These are phyloP conservation scores for Chenopodium formosanum DNA, from an alignment of 148 eudicot species.

Conservation along the genomic window DNA sequence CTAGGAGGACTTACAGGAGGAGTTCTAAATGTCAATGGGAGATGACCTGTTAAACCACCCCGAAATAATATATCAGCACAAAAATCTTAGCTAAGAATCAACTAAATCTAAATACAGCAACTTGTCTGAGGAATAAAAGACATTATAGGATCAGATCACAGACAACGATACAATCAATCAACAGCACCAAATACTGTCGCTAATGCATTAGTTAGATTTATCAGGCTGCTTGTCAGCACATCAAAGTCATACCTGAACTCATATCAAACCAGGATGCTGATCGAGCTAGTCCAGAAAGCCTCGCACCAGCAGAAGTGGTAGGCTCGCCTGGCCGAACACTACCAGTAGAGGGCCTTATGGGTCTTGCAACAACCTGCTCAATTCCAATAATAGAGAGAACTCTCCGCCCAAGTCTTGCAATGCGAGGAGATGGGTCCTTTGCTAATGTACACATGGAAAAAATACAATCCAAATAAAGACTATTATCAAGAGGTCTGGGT, in stretches of 20 bases:
- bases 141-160: not conserved
- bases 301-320: slow-evolving; percentile 33
- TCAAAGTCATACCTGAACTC: slow-evolving; percentile 58
- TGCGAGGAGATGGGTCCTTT: slow-evolving; percentile 90
- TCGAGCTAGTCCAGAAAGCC: slow-evolving; percentile 79
- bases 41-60: slow-evolving; percentile 52
- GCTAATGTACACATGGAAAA: slow-evolving; percentile 77
- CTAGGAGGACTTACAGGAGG: slow-evolving; percentile 99
- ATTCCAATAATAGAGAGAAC: slow-evolving; percentile 81
- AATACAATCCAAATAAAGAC: slow-evolving; percentile 68
- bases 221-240: not conserved
- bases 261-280: slow-evolving; percentile 95
- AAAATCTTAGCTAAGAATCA: not conserved
- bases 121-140: not conserved
- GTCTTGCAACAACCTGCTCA: slow-evolving; percentile 78
- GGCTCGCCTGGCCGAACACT: slow-evolving; percentile 54
- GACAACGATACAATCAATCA: not conserved
- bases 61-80: slow-evolving; percentile 12
- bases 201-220: not conserved
- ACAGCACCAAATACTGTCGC: not conserved
- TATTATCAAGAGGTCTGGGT: slow-evolving; percentile 65
- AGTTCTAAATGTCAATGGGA: slow-evolving; percentile 80
- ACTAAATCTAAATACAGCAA: not conserved
- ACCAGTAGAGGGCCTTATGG: slow-evolving; percentile 48
- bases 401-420: slow-evolving; percentile 77